These are phyloP conservation scores for Pelagophyceae sp. DNA, from an alignment of 352 stramenopile genomes.

Conservation along the genomic window DNA sequence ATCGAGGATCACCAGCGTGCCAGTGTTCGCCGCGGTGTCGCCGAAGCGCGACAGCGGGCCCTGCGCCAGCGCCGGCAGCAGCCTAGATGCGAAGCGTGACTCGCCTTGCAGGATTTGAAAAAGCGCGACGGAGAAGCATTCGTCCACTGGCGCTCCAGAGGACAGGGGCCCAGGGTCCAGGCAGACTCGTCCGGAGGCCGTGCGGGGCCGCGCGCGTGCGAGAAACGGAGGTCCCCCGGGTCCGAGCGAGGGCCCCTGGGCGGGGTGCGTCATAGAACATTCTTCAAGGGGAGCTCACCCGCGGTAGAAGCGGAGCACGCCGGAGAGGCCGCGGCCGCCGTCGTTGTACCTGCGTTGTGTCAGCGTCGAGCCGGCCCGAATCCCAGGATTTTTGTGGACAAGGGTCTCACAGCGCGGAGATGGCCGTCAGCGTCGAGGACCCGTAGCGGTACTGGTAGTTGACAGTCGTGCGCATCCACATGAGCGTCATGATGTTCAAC, in stretches of 20 bases:
- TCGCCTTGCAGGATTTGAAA: too few species aligned
- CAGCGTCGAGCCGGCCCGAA: too few species aligned
- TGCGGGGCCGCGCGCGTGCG: too few species aligned
- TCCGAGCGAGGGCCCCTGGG: too few species aligned
- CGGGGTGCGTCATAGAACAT: neutral
- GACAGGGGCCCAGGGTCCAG: too few species aligned
- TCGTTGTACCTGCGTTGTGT: conserved; percentile 50
- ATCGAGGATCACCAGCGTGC: conserved; percentile 65
- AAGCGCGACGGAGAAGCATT: too few species aligned
- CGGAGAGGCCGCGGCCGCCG: conserved; percentile 40
- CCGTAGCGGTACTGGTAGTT: conserved; percentile 67
- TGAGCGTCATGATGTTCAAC: conserved; percentile 70
- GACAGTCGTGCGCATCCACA: conserved; percentile 68
- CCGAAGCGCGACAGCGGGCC: conserved; percentile 70
- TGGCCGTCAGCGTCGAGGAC: conserved; percentile 46
- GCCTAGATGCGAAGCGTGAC: too few species aligned
- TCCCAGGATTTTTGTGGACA: too few species aligned
- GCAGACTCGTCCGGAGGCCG: too few species aligned
- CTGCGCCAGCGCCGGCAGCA: conserved; percentile 69
- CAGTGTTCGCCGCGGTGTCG: conserved; percentile 76
- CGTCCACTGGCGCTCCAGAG: too few species aligned
- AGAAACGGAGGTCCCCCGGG: too few species aligned
- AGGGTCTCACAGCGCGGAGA: conserved; percentile 46
- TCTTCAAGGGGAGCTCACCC: conserved; percentile 29
- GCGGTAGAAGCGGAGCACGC: conserved; percentile 68